These are phyloP conservation scores for Gonapodya prolifera DNA, from an alignment of 192 early-diverging fungal genomes.

Conservation along the genomic window DNA sequence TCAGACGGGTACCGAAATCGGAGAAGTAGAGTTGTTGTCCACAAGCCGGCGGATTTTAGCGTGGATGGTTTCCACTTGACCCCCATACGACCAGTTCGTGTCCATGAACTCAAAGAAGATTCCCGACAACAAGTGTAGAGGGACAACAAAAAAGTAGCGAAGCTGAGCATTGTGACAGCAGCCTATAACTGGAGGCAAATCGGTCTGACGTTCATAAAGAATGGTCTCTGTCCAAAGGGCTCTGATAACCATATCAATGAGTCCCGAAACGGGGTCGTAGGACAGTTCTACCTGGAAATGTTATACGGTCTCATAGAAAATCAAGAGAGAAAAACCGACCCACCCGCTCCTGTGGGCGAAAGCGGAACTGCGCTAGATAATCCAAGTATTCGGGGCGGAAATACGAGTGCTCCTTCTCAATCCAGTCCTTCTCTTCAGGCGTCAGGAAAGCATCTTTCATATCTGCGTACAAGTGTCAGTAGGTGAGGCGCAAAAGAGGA, in stretches of 20 bases:
- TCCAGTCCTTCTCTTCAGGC: constrained; percentile 22
- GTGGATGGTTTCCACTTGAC: constrained; percentile 37
- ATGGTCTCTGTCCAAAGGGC: constrained; percentile 60
- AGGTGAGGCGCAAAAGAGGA: constrained; percentile 7
- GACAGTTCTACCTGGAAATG: neutral
- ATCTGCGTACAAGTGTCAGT: constrained; percentile 10
- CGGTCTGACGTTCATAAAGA: constrained; percentile 46
- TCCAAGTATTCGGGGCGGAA: constrained; percentile 39
- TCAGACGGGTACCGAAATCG: constrained; percentile 64
- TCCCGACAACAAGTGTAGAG: constrained; percentile 56
- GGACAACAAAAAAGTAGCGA: no score
- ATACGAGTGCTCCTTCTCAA: constrained; percentile 31
- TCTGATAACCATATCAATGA: constrained; percentile 30
- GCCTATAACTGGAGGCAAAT: no score
- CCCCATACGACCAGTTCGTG: constrained; percentile 48
- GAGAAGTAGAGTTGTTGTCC: constrained; percentile 46
- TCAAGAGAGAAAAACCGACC: neutral
- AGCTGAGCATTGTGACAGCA: no score
- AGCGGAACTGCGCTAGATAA: constrained; percentile 44
- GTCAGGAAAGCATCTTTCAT: constrained; percentile 29
- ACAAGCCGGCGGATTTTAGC: constrained; percentile 36
- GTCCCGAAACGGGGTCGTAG: neutral
- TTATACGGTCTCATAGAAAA: no score
- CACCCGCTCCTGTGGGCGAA: constrained; percentile 34
- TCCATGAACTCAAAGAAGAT: constrained; percentile 55